Base-by-base conservation (phyloP, 129 eudicot species). In the Lonicera japonica region DNA sequence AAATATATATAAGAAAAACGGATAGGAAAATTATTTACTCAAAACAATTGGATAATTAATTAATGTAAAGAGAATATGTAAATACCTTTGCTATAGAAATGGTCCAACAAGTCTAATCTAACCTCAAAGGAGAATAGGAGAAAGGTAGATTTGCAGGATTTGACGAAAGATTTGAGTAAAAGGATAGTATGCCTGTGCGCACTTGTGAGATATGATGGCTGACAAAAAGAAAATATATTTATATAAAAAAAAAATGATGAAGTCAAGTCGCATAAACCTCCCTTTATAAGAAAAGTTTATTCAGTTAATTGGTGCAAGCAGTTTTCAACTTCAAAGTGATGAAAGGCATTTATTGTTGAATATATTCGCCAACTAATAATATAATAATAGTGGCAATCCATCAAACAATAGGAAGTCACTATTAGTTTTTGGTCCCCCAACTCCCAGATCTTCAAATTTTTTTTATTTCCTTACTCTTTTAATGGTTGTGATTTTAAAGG, bases 261-360 rank as follows among this genome's bases (percentile, higher is more conserved):
- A 64, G 60, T 64, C 69, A 64, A 51, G 50, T 64, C 69, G 69
- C 69, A 51, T 24, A 39, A 29, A 20, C 36, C 36, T 29, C 36
- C 3, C 36, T 51, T 64, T 64, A 36, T 19, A 17, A 18, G 8
- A 45, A 23, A 63, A 63, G 19, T 21, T 20, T 21, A 63, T 46
- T 62, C 68, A 70, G 47, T 29, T 29, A 29, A 29, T 29, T 29
- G 36, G 36, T 29, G 72, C 58, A 70, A 59, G 72, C 60, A 59
- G 58, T 64, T 63, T 73, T 73, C 83, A 72, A 73, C 45, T 39
- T 21, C 60, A 78, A 73, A 72, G 71, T 62, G 74, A 77, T 10
- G 68, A 72, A 75, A 66, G 6, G 36, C 36, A 29, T 29, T 1
- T 29, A 48, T 52, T 58, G 55, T 72, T 73, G 78, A 78, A 78